Percentiles rank a stretch among this genome's conserved stretches.
Conservation (phyloP, 345 rosid genomes). For the Euphorbia tirucalli region DNA sequence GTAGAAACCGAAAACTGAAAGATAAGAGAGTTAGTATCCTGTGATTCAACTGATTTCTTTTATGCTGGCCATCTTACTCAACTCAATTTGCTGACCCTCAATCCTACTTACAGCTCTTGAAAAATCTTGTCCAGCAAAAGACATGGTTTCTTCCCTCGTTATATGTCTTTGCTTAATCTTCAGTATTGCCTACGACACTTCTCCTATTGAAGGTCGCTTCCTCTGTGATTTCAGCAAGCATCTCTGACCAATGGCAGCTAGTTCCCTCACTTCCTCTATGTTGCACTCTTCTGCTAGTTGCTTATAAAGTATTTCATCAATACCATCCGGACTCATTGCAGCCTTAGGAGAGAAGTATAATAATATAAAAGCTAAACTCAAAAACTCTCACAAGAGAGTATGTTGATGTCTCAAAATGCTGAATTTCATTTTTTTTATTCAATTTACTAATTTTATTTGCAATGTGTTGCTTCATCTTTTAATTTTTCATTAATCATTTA, state of each 20-base stretch:
- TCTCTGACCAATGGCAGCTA: constrained; percentile 63
- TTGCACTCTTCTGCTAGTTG: constrained; percentile 58
- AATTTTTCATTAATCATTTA: too few relatives aligned
- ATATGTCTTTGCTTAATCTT: too few relatives aligned
- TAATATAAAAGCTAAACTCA: too few relatives aligned
- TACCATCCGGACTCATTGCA: constrained; percentile 76
- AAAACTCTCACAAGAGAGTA: too few relatives aligned
- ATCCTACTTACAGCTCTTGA: constrained; percentile 67
- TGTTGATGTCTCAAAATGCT: too few relatives aligned
- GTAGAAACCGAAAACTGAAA: not conserved
- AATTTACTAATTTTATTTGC: too few relatives aligned
- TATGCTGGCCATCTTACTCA: constrained; percentile 47
- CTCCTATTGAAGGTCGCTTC: too few relatives aligned
- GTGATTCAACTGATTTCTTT: constrained; percentile 35
- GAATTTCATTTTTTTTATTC: too few relatives aligned
- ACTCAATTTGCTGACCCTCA: constrained; percentile 65
- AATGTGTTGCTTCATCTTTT: too few relatives aligned
- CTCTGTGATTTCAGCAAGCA: constrained; percentile 75
- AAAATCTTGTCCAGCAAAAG: constrained; percentile 35
- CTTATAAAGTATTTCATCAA: constrained; percentile 77
- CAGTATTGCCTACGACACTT: too few relatives aligned
- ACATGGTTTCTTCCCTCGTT: too few relatives aligned
- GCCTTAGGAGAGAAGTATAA: constrained; percentile 47
- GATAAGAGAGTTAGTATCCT: not conserved
- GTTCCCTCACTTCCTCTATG: constrained; percentile 61